These are phyloP conservation scores for Monosporascus cannonballus DNA, from an alignment of 2,329 filamentous ascomycete genomes.

Conservation along the genomic window DNA sequence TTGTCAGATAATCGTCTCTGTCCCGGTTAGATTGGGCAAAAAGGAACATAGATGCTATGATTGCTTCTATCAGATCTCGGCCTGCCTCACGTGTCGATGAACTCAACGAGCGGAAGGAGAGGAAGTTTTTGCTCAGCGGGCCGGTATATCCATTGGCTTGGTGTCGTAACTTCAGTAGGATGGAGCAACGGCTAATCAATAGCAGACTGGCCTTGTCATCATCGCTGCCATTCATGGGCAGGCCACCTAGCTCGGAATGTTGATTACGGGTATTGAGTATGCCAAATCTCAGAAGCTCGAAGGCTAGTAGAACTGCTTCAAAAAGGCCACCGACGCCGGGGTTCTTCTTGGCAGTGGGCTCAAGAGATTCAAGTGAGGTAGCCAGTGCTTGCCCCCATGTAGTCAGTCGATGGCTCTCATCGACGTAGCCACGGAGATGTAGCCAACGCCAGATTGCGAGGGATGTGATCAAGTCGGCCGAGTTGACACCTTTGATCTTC, in stretches of 20 bases:
- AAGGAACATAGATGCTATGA: conserved; percentile 74
- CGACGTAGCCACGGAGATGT: conserved; percentile 79
- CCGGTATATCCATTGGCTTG: conserved; percentile 87
- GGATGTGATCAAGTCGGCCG: conserved; percentile 58
- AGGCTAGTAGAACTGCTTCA: conserved; percentile 74
- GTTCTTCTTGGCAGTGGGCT: conserved; percentile 43
- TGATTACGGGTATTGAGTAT: conserved; percentile 66
- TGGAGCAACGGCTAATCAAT: conserved; percentile 80
- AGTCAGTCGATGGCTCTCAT: conserved; percentile 73
- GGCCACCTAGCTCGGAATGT: conserved; percentile 48
- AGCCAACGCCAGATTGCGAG: conserved; percentile 86
- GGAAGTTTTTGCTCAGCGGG: conserved; percentile 81
- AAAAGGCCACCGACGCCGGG: conserved; percentile 49
- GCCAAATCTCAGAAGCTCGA: conserved; percentile 77
- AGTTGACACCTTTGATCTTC: conserved; percentile 54
- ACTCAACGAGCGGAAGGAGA: conserved; percentile 80
- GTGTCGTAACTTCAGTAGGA: conserved; percentile 76
- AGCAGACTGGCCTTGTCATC: conserved; percentile 74
- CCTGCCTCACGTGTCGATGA: conserved; percentile 72
- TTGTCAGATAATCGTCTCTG: conserved; percentile 57
- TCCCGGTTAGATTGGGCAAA: conserved; percentile 71
- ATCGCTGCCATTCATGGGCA: conserved; percentile 52
- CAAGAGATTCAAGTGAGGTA: conserved; percentile 58
- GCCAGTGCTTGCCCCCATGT: conserved; percentile 77
- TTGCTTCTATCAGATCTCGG: conserved; percentile 78